A percentile compares a stretch with the other conserved stretches of the same genome.
These are phyloP conservation scores for Populus hybrid DNA, from an alignment of 441 rosid species.

Conservation along the genomic window DNA sequence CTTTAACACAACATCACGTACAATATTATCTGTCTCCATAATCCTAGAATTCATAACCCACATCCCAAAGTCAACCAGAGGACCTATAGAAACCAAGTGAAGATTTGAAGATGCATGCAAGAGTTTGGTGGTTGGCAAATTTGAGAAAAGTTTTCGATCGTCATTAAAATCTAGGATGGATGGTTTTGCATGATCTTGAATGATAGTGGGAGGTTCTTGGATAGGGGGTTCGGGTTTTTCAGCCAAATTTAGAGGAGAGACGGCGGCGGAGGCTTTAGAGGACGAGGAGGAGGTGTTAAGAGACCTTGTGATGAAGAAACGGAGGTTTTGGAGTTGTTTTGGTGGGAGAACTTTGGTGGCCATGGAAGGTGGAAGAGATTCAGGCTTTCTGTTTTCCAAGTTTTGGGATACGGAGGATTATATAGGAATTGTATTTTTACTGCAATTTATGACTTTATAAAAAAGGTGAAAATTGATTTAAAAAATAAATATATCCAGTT, in stretches of 20 bases:
- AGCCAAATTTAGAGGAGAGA: background rate
- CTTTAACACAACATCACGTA: slow-evolving; percentile 36
- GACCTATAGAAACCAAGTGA: slow-evolving; percentile 48
- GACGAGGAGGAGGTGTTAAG: slow-evolving; percentile 36
- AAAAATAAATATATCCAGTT: no score
- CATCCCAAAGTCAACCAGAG: slow-evolving; percentile 62
- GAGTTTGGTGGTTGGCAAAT: slow-evolving; percentile 42
- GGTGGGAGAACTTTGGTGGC: slow-evolving; percentile 45
- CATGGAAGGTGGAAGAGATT: slow-evolving; percentile 14
- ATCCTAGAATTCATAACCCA: slow-evolving; percentile 70
- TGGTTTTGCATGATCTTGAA: background rate
- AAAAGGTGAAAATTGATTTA: background rate
- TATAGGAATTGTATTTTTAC: background rate
- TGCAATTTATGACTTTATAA: background rate
- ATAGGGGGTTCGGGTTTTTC: slow-evolving; percentile 21
- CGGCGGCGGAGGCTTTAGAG: slow-evolving; percentile 18
- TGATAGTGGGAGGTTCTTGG: background rate
- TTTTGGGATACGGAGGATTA: background rate
- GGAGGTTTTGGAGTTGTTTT: slow-evolving; percentile 24
- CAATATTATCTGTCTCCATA: slow-evolving; percentile 29
- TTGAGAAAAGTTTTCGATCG: slow-evolving; percentile 44
- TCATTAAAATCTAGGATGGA: slow-evolving; percentile 44
- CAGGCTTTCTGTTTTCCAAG: background rate
- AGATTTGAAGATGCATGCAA: slow-evolving; percentile 50
- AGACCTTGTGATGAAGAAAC: slow-evolving; percentile 7